Conservation (phyloP, 164 flowering plant genomes). For the Liquidambar formosana region DNA sequence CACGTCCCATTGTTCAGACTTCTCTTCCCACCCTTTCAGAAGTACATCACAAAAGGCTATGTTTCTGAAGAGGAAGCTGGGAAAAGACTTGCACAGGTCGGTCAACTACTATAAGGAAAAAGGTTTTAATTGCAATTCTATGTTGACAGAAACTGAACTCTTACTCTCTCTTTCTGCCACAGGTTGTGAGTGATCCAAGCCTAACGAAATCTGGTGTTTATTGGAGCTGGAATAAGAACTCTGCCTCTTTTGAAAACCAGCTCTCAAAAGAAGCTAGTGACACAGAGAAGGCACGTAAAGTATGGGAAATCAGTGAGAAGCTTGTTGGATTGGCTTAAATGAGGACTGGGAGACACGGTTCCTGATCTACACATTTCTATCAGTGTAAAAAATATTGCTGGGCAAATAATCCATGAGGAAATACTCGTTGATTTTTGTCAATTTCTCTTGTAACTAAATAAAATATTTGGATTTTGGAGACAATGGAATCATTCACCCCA, state of each 20-base stretch:
- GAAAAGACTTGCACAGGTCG: slow-evolving; percentile 73
- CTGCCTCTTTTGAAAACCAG: slow-evolving; percentile 70
- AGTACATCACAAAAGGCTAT: slow-evolving; percentile 84
- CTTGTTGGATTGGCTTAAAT: slow-evolving; percentile 63
- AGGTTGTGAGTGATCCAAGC: slow-evolving; percentile 83
- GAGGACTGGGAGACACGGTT: neutral
- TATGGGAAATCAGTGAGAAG: slow-evolving; percentile 79
- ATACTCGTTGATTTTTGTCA: neutral
- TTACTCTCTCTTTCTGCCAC: slow-evolving; percentile 9
- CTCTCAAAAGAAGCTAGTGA: slow-evolving; percentile 74
- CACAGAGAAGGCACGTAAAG: slow-evolving; percentile 60
- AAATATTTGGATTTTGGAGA: neutral
- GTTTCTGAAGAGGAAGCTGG: slow-evolving; percentile 85
- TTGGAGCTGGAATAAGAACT: slow-evolving; percentile 83
- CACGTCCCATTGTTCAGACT: slow-evolving; percentile 77
- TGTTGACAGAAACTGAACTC: neutral
- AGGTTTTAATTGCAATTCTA: neutral
- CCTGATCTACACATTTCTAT: neutral
- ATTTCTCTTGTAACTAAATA: slow-evolving; percentile 7
- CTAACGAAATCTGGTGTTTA: slow-evolving; percentile 82
- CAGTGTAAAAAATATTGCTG: neutral
- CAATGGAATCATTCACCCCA: neutral
- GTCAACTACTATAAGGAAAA: neutral
- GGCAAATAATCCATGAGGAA: neutral
- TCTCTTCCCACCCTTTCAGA: slow-evolving; percentile 89